Conservation (phyloP, 2,329 filamentous ascomycete species). For the Trichoderma arundinaceum region DNA sequence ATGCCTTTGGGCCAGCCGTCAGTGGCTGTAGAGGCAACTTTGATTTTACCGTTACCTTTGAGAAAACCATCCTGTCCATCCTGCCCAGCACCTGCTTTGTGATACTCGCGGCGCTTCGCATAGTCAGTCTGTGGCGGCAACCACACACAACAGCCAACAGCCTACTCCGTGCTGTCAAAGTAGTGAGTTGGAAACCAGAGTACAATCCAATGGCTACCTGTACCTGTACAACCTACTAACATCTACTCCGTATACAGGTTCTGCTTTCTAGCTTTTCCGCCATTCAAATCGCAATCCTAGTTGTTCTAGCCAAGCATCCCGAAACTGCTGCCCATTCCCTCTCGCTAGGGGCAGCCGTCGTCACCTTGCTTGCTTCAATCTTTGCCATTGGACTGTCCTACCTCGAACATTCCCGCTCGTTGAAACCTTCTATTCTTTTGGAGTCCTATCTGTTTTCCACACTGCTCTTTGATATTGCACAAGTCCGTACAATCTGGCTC, state of each 20-base stretch:
- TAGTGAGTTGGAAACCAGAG: neutral
- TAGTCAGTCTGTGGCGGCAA: conserved; percentile 10
- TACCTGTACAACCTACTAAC: too few relatives aligned
- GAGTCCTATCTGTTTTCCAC: too few relatives aligned
- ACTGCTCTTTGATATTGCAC: too few relatives aligned
- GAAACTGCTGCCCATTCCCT: conserved; percentile 3
- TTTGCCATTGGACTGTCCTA: conserved; percentile 8
- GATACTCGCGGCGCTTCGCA: conserved; percentile 24
- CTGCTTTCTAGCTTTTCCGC: too few relatives aligned
- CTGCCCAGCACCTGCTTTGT: conserved; percentile 27
- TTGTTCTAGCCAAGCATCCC: neutral
- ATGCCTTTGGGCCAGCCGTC: conserved; percentile 29
- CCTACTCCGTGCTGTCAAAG: neutral
- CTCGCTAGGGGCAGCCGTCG: conserved; percentile 1
- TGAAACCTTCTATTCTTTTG: conserved; percentile 16
- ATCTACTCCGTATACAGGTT: too few relatives aligned
- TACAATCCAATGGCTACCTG: too few relatives aligned
- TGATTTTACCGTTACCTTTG: conserved; percentile 32
- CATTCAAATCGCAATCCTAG: neutral
- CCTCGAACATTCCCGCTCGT: conserved; percentile 12
- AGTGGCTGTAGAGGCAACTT: conserved; percentile 17
- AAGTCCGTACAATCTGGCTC: too few relatives aligned
- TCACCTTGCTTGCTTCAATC: conserved; percentile 5
- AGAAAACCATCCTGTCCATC: conserved; percentile 30
- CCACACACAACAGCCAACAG: neutral